Evolutionary conservation across 2,329 filamentous ascomycete species (phyloP).

Genomic region (Alternaria triticimaculans): DNA sequence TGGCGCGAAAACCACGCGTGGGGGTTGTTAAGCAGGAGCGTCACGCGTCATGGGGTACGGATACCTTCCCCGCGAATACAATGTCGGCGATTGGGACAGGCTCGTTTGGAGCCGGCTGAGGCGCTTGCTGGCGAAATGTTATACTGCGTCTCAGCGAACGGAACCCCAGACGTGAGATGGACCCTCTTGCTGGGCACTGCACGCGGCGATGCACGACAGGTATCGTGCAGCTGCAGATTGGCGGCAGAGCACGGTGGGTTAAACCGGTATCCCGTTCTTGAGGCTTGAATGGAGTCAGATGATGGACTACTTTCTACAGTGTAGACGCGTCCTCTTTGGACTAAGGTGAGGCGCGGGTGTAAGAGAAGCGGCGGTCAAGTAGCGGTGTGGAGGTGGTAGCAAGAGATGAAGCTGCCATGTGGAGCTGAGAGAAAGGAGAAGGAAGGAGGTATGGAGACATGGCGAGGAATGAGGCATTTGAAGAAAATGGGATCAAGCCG

Average conservation of each 20-base stretch:
- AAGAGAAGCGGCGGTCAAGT: conserved; percentile 37
- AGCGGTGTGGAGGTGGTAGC: conserved; percentile 18
- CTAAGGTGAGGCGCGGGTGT: conserved; percentile 8
- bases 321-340: conserved; percentile 14
- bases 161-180: conserved; percentile 19
- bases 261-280: conserved; percentile 26
- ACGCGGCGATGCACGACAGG: conserved; percentile 21
- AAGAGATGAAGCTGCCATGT: conserved; percentile 2
- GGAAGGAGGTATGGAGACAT: neutral
- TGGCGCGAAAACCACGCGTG: conserved; percentile 9
- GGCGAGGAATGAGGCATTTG: conserved; percentile 5
- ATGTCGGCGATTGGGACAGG: conserved; percentile 19
- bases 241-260: conserved; percentile 13
- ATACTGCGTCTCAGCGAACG: conserved; percentile 24
- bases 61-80: conserved; percentile 34
- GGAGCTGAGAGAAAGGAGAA: conserved; percentile 1
- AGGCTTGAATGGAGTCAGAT: conserved; percentile 37
- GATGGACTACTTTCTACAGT: conserved; percentile 23
- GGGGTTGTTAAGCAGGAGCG: conserved; percentile 11
- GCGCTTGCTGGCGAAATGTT: conserved; percentile 38
- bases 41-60: conserved; percentile 15
- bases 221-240: conserved; percentile 8
- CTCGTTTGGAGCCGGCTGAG: conserved; percentile 38
- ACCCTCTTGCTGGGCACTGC: conserved; percentile 24
- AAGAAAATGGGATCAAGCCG: neutral